Evolutionary conservation across 169 alveolate species (phyloP).

Genomic region (Cryptosporidium meleagridis): DNA sequence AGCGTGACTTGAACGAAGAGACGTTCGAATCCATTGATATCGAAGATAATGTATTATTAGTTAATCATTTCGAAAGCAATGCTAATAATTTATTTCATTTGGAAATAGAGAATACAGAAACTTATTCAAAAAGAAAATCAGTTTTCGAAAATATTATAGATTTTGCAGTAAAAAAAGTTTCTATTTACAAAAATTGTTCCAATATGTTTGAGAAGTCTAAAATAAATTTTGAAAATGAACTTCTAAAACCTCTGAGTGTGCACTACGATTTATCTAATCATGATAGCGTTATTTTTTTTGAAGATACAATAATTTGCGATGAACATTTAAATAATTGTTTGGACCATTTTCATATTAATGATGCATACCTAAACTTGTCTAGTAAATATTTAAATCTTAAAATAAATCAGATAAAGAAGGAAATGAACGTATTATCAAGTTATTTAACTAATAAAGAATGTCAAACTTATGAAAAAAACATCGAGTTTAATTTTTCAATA

Average conservation of each 20-base stretch:
- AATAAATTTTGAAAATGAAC: not conserved
- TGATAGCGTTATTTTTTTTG: not conserved
- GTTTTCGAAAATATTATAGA: conserved; percentile 10
- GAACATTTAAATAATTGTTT: not conserved
- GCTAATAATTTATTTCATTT: not conserved
- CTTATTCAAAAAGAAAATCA: not conserved
- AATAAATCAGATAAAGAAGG: not conserved
- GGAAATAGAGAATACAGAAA: not conserved
- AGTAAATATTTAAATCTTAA: not conserved
- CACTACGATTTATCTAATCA: not conserved
- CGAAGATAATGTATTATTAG: not conserved
- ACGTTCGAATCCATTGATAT: not conserved
- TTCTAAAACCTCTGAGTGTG: not conserved
- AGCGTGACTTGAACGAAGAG: conserved; percentile 24
- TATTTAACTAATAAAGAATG: not conserved
- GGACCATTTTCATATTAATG: not conserved
- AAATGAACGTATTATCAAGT: not conserved
- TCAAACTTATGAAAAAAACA: not conserved
- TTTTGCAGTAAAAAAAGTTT: conserved; percentile 7
- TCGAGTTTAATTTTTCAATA: not conserved
- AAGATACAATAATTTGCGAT: not conserved
- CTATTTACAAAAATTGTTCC: not conserved
- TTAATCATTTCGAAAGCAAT: not conserved
- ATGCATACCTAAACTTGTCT: not conserved
- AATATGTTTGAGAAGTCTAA: not conserved